phyloP scores from a whole-genome alignment of 2,329 filamentous ascomycete genomes.

The Paracoccidioides lutzii region DNA sequence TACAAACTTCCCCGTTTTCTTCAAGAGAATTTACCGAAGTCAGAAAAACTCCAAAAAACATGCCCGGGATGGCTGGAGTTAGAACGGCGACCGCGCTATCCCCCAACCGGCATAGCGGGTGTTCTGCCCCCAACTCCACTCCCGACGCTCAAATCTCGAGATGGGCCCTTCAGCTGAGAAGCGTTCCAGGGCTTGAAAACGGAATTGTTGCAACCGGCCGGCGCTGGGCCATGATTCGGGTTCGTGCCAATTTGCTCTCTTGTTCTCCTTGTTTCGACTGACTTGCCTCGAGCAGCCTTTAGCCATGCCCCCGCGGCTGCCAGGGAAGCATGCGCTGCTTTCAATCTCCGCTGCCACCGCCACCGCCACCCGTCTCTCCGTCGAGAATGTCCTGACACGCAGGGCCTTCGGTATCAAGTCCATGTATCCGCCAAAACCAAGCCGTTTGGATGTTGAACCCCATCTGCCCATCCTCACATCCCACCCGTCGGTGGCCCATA shows the following conservation, averaged over 20 bases:
- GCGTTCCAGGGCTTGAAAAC: too few relatives aligned
- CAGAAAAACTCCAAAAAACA: too few relatives aligned
- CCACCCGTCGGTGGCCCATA: conserved; percentile 45
- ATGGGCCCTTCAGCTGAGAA: background rate
- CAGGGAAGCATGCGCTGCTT: conserved; percentile 21
- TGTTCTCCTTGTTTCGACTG: background rate
- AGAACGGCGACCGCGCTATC: background rate
- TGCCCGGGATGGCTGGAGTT: too few relatives aligned
- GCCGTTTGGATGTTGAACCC: conserved; percentile 42
- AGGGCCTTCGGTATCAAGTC: conserved; percentile 43
- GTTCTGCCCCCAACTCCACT: background rate
- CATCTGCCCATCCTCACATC: conserved; percentile 41
- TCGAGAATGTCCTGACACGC: conserved; percentile 13
- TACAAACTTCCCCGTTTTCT: too few relatives aligned
- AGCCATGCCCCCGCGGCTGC: conserved; percentile 26
- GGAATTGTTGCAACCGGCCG: too few relatives aligned
- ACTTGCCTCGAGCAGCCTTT: conserved; percentile 4
- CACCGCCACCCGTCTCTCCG: background rate
- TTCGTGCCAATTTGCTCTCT: background rate
- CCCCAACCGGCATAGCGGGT: background rate
- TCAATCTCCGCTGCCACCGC: conserved; percentile 12
- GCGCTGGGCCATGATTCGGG: background rate
- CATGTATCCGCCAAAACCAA: conserved; percentile 39
- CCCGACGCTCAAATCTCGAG: background rate
- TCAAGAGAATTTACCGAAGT: too few relatives aligned